Evolutionary conservation across 352 stramenopile species (phyloP).

Genomic region (Globisporangium middletonii): DNA sequence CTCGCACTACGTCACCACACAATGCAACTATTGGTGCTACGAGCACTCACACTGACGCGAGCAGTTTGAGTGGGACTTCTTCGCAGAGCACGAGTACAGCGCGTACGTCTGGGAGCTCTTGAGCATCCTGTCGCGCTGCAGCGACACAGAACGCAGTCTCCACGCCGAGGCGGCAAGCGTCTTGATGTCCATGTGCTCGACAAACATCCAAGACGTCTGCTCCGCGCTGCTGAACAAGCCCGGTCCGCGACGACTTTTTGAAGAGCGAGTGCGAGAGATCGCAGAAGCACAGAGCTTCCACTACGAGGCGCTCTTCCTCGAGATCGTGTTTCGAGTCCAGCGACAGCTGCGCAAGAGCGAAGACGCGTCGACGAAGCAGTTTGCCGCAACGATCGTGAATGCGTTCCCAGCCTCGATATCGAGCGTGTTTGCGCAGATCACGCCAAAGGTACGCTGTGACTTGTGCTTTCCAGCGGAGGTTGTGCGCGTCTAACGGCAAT

Average conservation of each 20-base stretch:
- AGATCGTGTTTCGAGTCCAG: slow-evolving; percentile 25
- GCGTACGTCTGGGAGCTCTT: slow-evolving; percentile 21
- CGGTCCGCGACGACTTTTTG: slow-evolving; percentile 4
- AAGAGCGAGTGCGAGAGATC: slow-evolving; percentile 15
- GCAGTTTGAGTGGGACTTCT: slow-evolving; percentile 43
- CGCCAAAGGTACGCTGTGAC: slow-evolving; percentile 18
- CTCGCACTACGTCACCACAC: too few relatives aligned
- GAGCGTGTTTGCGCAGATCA: slow-evolving; percentile 11
- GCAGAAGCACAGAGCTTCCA: slow-evolving; percentile 28
- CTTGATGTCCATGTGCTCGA: slow-evolving; percentile 30
- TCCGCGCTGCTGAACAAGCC: slow-evolving; percentile 9
- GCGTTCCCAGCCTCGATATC: slow-evolving; percentile 16
- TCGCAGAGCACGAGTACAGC: slow-evolving; percentile 13
- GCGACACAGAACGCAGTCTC: slow-evolving; percentile 19
- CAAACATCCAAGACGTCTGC: slow-evolving; percentile 15
- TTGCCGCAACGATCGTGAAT: slow-evolving; percentile 7
- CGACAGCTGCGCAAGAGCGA: slow-evolving; percentile 18
- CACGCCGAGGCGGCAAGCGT: slow-evolving; percentile 21
- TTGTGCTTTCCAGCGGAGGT: background rate
- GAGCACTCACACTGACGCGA: background rate
- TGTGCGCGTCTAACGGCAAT: background rate
- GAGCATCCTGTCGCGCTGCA: slow-evolving; percentile 17
- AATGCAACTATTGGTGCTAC: too few relatives aligned
- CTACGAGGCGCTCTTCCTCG: slow-evolving; percentile 26
- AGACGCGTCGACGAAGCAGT: background rate